Evolutionary conservation across 202 grass and related monocot genomes (phyloP), one percentile per base, ranked within the genome.

Genomic region (Musa balbisiana): DNA sequence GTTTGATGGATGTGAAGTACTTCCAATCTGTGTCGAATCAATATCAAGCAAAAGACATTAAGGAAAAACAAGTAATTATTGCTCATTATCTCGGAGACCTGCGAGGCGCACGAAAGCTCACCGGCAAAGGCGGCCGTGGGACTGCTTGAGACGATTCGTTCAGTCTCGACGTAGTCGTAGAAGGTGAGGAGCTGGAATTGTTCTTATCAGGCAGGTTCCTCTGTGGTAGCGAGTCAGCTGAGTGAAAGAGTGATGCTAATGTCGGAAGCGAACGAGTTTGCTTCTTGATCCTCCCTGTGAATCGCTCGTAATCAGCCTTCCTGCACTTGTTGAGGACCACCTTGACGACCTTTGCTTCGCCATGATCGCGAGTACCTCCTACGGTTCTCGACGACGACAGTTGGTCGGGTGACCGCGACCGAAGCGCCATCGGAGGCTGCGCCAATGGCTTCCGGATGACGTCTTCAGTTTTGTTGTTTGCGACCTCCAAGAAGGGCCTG

Each of bases 251-350:
- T 1, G 58, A 64, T 71, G 29, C 75, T 23, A 68, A 75, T n/a
- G 76, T 21, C 3, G 77, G 24, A 0, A 79, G n/a, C 0, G 71
- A 77, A 15, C 33, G 12, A 53, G 75, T 22, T 1, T 85, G 80
- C 49, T 86, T 91, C 83, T 91, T 91, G 52, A 93, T 81, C 88
- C 87, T 75, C 65, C 82, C 90, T 0, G 88, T 89, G 88, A 97
- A 93, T 15, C 94, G 90, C 78, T 99, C 90, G 53, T 75, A 87
- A 13, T 82, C 87, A 64, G 82, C 86, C 71, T 77, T 86, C 25
- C 60, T 86, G 58, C 80, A 77, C 53, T 87, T 85, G 77, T 70
- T 81, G 55, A 77, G 51, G 81, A 81, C 11, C 78, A 66, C 11
- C 76, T 76, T 3, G 79, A 60, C 26, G 82, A 53, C 73, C 69